These are phyloP conservation scores for Fusarium torreyae DNA, from an alignment of 2,329 filamentous ascomycete genomes.

Conservation along the genomic window DNA sequence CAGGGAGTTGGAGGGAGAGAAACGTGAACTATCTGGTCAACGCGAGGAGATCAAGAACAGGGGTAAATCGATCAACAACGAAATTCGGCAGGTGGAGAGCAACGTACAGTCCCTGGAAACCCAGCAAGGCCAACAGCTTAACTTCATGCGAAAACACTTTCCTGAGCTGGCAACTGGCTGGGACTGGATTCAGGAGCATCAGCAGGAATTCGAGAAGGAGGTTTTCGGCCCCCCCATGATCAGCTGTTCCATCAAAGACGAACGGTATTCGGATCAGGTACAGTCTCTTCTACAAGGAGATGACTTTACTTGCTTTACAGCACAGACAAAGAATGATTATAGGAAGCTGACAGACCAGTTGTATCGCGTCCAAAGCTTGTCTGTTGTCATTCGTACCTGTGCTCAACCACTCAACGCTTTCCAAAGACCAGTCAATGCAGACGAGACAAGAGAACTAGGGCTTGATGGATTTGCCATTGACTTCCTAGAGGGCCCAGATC, in stretches of 20 bases:
- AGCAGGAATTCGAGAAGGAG: constrained; percentile 77
- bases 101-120: constrained; percentile 77
- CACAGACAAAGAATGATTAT: constrained; percentile 83
- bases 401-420: constrained; percentile 69
- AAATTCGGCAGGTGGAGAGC: constrained; percentile 58
- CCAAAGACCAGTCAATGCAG: constrained; percentile 65
- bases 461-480: constrained; percentile 88
- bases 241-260: constrained; percentile 83
- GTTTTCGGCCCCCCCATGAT: constrained; percentile 87
- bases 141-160: constrained; percentile 73
- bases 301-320: constrained; percentile 79
- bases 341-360: constrained; percentile 78
- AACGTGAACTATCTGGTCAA: constrained; percentile 57
- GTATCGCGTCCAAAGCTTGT: constrained; percentile 74
- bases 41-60: constrained; percentile 60
- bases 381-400: constrained; percentile 80
- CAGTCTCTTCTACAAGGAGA: constrained; percentile 66
- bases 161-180: constrained; percentile 79
- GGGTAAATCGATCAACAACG: constrained; percentile 59
- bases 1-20: constrained; percentile 66
- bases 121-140: constrained; percentile 80
- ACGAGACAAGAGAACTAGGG: constrained; percentile 72
- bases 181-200: constrained; percentile 85
- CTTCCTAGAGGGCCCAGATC: constrained; percentile 82
- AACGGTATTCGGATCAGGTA: constrained; percentile 71